Evolutionary conservation across 2,329 filamentous ascomycete species (phyloP), one percentile per base, ranked within the genome.

Genomic region (Arachnopeziza araneosa): DNA sequence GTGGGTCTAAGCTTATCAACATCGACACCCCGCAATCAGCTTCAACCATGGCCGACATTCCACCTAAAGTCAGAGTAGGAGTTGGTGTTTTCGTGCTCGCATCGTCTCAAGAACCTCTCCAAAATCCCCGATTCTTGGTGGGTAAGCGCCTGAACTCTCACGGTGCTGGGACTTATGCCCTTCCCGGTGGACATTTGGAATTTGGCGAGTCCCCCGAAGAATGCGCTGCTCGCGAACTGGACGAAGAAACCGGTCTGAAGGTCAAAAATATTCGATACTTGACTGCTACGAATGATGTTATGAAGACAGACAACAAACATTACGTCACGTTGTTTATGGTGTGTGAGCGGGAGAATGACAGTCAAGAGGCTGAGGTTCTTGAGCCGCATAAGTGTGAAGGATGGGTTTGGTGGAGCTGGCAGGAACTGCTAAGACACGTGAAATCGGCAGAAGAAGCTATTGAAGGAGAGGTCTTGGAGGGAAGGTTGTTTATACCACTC

Each of bases 151-250:
- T 61, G 19, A 57, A 52, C 19, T 61, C 64, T 4, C 63, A 64
- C 56, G 64, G 64, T 1, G 53, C 63, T 12, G 85, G 83, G 1
- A 85, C 82, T 0, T 84, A 81, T 74, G 86, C 85, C 55, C 81
- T 91, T 17, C 89, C 90, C 0, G 90, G 90, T 23, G 90, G 90
- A 0, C 89, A 93, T 67, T 80, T 93, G 19, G 90, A 93, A 62
- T 81, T 83, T 59, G 81, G 82, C 63, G 90, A 93, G 70, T 78
- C 77, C 1, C 79, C 84, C 32, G 77, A 84, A 22, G 71, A 74
- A 0, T 91, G 89, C 60, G 88, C 88, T 0, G 79, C 75, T 53
- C 81, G 90, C 3, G 90, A 93, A 73, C 77, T 83, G 0, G 69
- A 83, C 0, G 90, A 93, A 70, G 90, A 93, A 69, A 91, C 89